A percentile compares a stretch with the other conserved stretches of the same genome.
These are phyloP conservation scores for Agrostemma githago DNA, from an alignment of 148 eudicot genomes.

Conservation along the genomic window DNA sequence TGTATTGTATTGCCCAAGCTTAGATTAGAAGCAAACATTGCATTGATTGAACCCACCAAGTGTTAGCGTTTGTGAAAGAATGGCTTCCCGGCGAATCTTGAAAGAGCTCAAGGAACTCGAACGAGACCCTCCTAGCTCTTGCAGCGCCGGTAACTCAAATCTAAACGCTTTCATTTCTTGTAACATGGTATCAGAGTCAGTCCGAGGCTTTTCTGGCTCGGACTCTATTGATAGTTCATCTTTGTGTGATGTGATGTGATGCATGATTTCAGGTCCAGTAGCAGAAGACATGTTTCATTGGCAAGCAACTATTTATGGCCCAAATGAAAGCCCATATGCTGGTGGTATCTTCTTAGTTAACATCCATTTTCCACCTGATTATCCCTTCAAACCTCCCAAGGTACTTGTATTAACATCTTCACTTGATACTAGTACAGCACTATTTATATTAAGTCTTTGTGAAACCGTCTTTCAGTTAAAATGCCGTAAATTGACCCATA, in stretches of 20 bases:
- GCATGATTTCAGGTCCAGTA: conserved; percentile 42
- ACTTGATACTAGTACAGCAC: no score
- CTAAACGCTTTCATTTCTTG: not conserved
- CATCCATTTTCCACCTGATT: conserved; percentile 66
- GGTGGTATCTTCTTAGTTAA: conserved; percentile 58
- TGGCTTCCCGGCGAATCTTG: conserved; percentile 63
- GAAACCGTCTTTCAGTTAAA: no score
- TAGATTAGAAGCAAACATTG: not conserved
- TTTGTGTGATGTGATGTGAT: not conserved
- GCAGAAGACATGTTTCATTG: conserved; percentile 63
- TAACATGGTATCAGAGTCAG: not conserved
- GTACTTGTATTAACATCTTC: no score
- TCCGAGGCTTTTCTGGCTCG: not conserved
- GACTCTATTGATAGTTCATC: not conserved
- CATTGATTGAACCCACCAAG: not conserved
- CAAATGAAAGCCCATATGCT: conserved; percentile 60
- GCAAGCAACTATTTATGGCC: conserved; percentile 72
- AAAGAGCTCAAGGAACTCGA: conserved; percentile 74
- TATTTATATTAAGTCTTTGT: no score
- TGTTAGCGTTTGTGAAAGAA: conserved; percentile 10
- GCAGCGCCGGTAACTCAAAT: conserved; percentile 55
- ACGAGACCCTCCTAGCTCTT: conserved; percentile 72
- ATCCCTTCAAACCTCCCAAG: conserved; percentile 81
- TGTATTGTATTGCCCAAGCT: not conserved
- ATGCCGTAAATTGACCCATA: no score